A percentile compares a stretch with the other conserved stretches of the same genome.
Evolutionary conservation across 2,329 filamentous ascomycete species (phyloP).

Genomic region (Diaporthe sp.): DNA sequence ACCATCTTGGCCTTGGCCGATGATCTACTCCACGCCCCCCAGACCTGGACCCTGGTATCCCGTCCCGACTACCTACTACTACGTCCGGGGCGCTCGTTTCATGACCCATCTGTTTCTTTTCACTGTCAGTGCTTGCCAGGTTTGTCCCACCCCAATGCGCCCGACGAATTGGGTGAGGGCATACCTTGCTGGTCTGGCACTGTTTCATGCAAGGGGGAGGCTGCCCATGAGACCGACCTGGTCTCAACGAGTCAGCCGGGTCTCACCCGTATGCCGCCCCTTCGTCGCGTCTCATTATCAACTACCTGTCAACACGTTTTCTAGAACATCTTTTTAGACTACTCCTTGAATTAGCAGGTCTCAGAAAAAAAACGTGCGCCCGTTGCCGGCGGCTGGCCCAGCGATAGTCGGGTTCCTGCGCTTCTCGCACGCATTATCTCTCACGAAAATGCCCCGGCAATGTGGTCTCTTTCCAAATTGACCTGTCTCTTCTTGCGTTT

Average conservation of each 20-base stretch:
- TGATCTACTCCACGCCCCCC: slow-evolving; percentile 29
- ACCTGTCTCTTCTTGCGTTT: not conserved
- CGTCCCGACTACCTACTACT: slow-evolving; percentile 26
- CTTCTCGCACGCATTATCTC: not conserved
- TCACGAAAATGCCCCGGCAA: not conserved
- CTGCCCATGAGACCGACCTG: slow-evolving; percentile 18
- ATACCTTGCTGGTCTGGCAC: slow-evolving; percentile 12
- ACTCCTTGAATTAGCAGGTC: slow-evolving; percentile 17
- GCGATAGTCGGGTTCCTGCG: not conserved
- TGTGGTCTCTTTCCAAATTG: not conserved
- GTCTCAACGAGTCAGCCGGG: slow-evolving; percentile 32
- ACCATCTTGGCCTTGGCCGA: slow-evolving; percentile 23
- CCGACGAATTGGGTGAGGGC: slow-evolving; percentile 27
- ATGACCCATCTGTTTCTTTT: slow-evolving; percentile 30
- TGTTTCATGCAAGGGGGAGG: slow-evolving; percentile 31
- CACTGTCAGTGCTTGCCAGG: slow-evolving; percentile 23
- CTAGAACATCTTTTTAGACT: slow-evolving; percentile 25
- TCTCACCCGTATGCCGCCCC: slow-evolving; percentile 23
- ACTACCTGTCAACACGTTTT: slow-evolving; percentile 29
- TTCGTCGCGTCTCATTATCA: slow-evolving; percentile 29
- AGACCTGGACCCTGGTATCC: slow-evolving; percentile 17
- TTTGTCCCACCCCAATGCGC: slow-evolving; percentile 11
- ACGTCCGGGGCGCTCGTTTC: slow-evolving; percentile 31
- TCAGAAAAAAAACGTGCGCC: slow-evolving; percentile 1
- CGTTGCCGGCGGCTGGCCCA: slow-evolving; percentile 5